Percentiles rank a stretch among this genome's conserved stretches.
Evolutionary conservation across 352 stramenopile genomes (phyloP).

Genomic region (Nothophytophthora sp.): DNA sequence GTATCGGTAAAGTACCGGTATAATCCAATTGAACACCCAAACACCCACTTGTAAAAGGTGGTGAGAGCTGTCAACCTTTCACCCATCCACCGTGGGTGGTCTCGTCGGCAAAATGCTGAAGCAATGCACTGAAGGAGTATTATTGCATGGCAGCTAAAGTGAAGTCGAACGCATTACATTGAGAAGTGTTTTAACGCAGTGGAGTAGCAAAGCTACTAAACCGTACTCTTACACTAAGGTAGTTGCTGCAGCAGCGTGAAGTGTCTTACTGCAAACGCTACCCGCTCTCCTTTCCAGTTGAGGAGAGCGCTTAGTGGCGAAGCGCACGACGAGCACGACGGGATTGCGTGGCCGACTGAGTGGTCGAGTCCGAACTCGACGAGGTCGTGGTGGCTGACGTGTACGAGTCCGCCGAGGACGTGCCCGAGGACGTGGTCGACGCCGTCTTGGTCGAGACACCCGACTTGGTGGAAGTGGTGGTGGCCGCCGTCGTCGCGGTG

Average conservation of each 20-base stretch:
- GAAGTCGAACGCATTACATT: conserved; percentile 7
- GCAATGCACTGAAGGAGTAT: background rate
- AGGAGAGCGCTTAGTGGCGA: conserved; percentile 19
- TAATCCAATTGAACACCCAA: background rate
- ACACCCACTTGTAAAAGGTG: background rate
- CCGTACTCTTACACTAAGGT: too few species aligned
- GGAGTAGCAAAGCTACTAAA: too few species aligned
- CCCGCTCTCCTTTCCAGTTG: conserved; percentile 8
- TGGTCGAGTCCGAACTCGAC: conserved; percentile 11
- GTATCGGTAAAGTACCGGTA: background rate
- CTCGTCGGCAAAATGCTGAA: too few species aligned
- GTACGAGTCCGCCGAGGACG: conserved; percentile 20
- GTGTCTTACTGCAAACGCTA: too few species aligned
- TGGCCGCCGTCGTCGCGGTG: conserved; percentile 1
- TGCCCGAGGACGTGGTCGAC: conserved; percentile 8
- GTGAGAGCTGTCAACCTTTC: too few species aligned
- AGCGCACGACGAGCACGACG: conserved; percentile 16
- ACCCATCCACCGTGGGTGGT: too few species aligned
- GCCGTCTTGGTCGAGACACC: conserved; percentile 12
- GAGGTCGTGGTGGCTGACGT: background rate
- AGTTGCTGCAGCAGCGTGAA: too few species aligned
- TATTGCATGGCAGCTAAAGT: background rate
- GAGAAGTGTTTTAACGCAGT: background rate
- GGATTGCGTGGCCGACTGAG: conserved; percentile 16
- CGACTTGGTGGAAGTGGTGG: conserved; percentile 8